Evolutionary conservation across 331 rosid species (phyloP).

Genomic region (Malus hybrid): DNA sequence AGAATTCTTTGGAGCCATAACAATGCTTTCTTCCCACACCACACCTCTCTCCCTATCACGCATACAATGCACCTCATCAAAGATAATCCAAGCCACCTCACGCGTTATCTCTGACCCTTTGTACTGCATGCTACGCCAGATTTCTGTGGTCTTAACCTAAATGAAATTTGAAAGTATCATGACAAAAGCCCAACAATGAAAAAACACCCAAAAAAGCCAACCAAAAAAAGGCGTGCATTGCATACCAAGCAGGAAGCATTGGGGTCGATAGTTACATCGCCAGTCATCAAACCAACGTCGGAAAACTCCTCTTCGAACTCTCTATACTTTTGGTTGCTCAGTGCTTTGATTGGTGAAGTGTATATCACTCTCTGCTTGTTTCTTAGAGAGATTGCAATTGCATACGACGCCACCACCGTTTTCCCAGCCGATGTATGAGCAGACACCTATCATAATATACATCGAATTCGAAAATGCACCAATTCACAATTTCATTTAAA

Average conservation of each 20-base stretch:
- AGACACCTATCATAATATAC: conserved; percentile 44
- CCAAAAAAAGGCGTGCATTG: neutral
- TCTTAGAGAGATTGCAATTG: conserved; percentile 84
- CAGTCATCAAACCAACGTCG: conserved; percentile 96
- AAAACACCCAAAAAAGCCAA: neutral
- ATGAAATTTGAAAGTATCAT: neutral
- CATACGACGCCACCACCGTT: conserved; percentile 83
- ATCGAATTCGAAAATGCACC: neutral
- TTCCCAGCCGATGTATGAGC: conserved; percentile 98
- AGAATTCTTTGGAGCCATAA: conserved; percentile 86
- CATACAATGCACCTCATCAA: conserved; percentile 97
- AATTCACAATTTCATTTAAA: neutral
- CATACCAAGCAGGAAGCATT: conserved; percentile 87
- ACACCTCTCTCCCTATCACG: conserved; percentile 94
- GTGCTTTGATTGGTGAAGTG: conserved; percentile 92
- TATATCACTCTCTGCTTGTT: conserved; percentile 80
- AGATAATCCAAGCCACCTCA: conserved; percentile 92
- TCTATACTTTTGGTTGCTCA: conserved; percentile 91
- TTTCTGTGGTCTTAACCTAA: conserved; percentile 95
- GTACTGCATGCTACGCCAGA: conserved; percentile 98
- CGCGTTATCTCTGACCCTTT: conserved; percentile 83
- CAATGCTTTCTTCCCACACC: conserved; percentile 99
- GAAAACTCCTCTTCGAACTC: conserved; percentile 88
- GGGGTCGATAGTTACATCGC: conserved; percentile 90
- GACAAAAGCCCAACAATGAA: neutral